Conservation (phyloP, 768 basidiomycete species). For the Termitomyces bulborhizus region DNA sequence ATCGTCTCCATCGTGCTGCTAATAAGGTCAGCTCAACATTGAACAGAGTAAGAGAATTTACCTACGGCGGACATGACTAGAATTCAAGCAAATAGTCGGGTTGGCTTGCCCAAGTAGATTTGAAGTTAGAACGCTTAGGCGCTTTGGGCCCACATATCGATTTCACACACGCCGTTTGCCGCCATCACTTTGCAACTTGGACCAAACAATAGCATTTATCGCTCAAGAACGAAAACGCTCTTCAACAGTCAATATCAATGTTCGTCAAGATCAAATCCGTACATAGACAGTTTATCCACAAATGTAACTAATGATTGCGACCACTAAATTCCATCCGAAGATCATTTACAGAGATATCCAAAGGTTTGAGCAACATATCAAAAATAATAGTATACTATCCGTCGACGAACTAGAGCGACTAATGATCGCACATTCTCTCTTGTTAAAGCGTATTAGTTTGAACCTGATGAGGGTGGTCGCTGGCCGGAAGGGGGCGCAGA, state of each 20-base stretch:
- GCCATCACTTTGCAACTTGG: conserved; percentile 15
- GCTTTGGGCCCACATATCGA: conserved; percentile 34
- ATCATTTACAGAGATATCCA: conserved; percentile 12
- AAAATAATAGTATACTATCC: conserved; percentile 10
- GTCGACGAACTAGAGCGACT: not conserved
- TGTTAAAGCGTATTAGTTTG: conserved; percentile 6
- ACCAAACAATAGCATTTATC: not conserved
- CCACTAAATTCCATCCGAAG: conserved; percentile 14
- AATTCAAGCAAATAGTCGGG: conserved; percentile 14
- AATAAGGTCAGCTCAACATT: conserved; percentile 4
- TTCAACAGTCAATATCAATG: not conserved
- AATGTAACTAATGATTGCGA: conserved; percentile 8
- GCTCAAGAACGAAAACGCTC: no score
- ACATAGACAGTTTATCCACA: conserved; percentile 9
- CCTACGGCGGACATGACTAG: conserved; percentile 50
- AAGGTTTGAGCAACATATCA: conserved; percentile 9
- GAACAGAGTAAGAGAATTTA: not conserved
- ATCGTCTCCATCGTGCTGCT: conserved; percentile 57
- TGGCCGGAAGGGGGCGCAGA: conserved; percentile 13
- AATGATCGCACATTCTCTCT: conserved; percentile 7
- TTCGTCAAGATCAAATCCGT: not conserved
- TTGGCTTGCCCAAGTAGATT: conserved; percentile 12
- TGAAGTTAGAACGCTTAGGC: not conserved
- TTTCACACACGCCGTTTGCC: conserved; percentile 66
- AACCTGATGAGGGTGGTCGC: conserved; percentile 6